Evolutionary conservation across 2,329 filamentous ascomycete genomes (phyloP).

Genomic region (Didymella keratinophila): DNA sequence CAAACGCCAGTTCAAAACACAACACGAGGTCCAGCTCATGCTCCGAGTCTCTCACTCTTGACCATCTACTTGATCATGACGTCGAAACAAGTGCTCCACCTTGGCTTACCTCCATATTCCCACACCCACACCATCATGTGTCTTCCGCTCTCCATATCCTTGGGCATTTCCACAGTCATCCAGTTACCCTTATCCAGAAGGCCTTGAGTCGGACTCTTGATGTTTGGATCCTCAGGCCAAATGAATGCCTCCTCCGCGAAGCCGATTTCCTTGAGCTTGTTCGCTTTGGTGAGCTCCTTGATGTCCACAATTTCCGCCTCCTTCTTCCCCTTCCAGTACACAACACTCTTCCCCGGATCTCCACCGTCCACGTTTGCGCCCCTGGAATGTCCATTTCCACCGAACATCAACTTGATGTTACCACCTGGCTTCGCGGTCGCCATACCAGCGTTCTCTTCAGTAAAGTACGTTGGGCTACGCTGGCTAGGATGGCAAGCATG

Average conservation of each 20-base stretch:
- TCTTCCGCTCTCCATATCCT: slow-evolving; percentile 34
- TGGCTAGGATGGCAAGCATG: slow-evolving; percentile 31
- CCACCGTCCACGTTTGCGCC: slow-evolving; percentile 31
- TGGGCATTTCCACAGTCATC: slow-evolving; percentile 33
- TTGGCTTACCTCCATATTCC: slow-evolving; percentile 26
- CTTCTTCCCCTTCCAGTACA: slow-evolving; percentile 30
- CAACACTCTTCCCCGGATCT: slow-evolving; percentile 19
- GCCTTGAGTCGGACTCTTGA: slow-evolving; percentile 26
- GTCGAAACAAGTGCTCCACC: slow-evolving; percentile 39
- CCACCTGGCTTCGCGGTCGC: slow-evolving; percentile 25
- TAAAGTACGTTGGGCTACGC: slow-evolving; percentile 23
- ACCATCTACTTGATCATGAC: slow-evolving; percentile 28
- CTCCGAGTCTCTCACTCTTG: background rate
- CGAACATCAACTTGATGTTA: slow-evolving; percentile 35
- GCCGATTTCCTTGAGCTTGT: slow-evolving; percentile 28
- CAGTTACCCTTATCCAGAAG: slow-evolving; percentile 41
- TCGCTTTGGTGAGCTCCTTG: slow-evolving; percentile 29
- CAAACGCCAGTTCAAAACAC: background rate
- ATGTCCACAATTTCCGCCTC: slow-evolving; percentile 35
- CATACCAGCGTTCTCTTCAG: slow-evolving; percentile 30
- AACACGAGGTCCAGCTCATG: background rate
- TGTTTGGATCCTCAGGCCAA: slow-evolving; percentile 26
- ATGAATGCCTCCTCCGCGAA: slow-evolving; percentile 36
- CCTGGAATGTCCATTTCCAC: slow-evolving; percentile 39
- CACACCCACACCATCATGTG: slow-evolving; percentile 45